These are phyloP conservation scores for Daldinia grandis DNA, from an alignment of 495 filamentous ascomycete species.

Conservation along the genomic window DNA sequence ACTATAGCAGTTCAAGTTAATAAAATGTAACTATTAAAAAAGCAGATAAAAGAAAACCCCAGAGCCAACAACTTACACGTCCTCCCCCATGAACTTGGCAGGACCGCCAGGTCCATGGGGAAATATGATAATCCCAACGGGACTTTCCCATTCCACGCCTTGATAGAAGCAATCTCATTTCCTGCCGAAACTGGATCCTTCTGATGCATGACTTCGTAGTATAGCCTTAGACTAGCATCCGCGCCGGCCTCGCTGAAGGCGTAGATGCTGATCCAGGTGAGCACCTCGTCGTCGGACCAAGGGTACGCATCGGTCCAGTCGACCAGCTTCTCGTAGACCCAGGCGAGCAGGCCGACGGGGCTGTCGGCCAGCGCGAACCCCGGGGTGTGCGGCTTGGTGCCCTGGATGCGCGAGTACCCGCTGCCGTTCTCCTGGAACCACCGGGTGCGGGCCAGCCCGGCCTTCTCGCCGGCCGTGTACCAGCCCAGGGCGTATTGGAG, in stretches of 20 bases:
- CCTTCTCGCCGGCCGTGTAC: constrained; percentile 45
- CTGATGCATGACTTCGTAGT: constrained; percentile 56
- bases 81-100: not conserved
- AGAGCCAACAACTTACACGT: not conserved
- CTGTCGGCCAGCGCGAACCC: constrained; percentile 63
- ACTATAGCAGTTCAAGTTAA: not conserved
- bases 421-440: constrained; percentile 58
- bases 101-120: not conserved
- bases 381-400: constrained; percentile 68
- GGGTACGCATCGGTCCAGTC: constrained; percentile 70
- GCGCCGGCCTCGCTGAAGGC: constrained; percentile 63
- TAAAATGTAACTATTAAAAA: not conserved
- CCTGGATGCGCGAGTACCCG: constrained; percentile 62
- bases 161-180: not conserved
- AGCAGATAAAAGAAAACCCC: not conserved
- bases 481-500: constrained; percentile 50
- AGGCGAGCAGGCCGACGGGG: constrained; percentile 66
- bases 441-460: constrained; percentile 51
- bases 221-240: constrained; percentile 61
- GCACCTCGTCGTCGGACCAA: constrained; percentile 70
- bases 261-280: constrained; percentile 70
- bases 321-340: constrained; percentile 73
- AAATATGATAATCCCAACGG: not conserved
- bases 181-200: no score
- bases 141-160: not conserved